Base-by-base conservation (phyloP, 208 protist genomes). In the Acanthamoeba castellanii region DNA sequence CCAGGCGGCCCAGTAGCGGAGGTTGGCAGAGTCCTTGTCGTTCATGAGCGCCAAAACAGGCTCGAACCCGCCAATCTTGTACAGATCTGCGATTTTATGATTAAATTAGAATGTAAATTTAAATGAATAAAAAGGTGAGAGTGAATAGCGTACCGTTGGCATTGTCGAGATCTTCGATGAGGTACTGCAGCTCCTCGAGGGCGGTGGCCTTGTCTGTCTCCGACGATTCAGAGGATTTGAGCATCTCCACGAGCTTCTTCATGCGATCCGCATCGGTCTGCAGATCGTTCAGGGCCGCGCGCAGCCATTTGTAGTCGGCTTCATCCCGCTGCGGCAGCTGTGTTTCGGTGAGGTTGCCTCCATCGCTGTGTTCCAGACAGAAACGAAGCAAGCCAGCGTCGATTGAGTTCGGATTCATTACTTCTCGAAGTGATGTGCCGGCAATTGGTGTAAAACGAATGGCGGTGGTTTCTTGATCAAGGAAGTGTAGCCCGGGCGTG, bases 21-120 rank as follows among this genome's bases (percentile, higher is more conserved):
- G n/a, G 30, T 64, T 32, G 14, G 47, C 84, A 6, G 84, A 91
- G 8, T 85, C 76, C 68, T 70, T 70, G 37, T 50, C 50, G 32
- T 91, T 91, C 34, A 91, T 70, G 13, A 64, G 34, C 14, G 47
- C 22, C 30, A 91, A 52, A 1, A 91, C 50, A 64, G 32, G 50
- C 84, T 91, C 84, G 59, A 91, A 91, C n/a, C 57, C 84, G 18
- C 55, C 50, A 61, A 91, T 72, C 30, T 72, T 91, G 84, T 72
- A 27, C 57, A 91, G 27, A 91, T 91, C 50, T 70, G 45, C 82
- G 9, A 32, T 32, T 34, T 2, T 70, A 13, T 1, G 64, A 70
- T 84, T 84, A 55, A 30, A 37, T 84, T 0, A 87, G 50, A 87
- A n/a, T n/a, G n/a, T 30, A 25, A 61, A 59, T 25, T 11, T 3